Conservation (phyloP, 2,329 filamentous ascomycete genomes). For the Talaromyces sp. region DNA sequence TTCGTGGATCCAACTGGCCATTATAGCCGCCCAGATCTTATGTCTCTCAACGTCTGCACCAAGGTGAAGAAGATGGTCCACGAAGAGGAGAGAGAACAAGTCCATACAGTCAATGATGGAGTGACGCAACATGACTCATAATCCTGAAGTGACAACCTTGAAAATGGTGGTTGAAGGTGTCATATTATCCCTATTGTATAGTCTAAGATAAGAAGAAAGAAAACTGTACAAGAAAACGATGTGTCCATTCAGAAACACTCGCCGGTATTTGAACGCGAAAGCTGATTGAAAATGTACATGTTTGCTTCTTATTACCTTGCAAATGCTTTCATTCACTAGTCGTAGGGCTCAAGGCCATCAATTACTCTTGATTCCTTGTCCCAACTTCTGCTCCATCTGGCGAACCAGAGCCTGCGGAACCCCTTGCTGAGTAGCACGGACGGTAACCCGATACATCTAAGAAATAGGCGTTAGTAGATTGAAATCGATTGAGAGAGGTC, state of each 20-base stretch:
- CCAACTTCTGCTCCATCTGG: constrained; percentile 82
- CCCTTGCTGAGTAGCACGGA: constrained; percentile 88
- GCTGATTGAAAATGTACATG: constrained; percentile 25
- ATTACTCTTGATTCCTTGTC: constrained; percentile 49
- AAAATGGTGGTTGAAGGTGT: too few relatives aligned
- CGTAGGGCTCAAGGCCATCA: constrained; percentile 11
- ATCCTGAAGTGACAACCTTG: too few relatives aligned
- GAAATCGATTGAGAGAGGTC: constrained; percentile 7
- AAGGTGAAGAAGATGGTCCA: constrained; percentile 5
- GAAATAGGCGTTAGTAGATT: constrained; percentile 3
- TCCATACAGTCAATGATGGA: too few relatives aligned
- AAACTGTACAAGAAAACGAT: constrained; percentile 11
- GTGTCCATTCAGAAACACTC: constrained; percentile 10
- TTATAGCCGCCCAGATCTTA: constrained; percentile 14
- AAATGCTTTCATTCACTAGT: constrained; percentile 9
- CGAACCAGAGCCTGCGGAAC: constrained; percentile 80
- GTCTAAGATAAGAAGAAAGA: neutral
- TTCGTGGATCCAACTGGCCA: constrained; percentile 13
- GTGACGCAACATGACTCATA: too few relatives aligned
- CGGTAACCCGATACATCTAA: constrained; percentile 93
- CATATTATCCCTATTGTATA: too few relatives aligned
- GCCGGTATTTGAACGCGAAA: constrained; percentile 22
- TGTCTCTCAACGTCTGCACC: constrained; percentile 6
- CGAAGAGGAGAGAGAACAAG: neutral
- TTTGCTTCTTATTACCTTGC: constrained; percentile 6